Conservation (phyloP, 176 grass and related monocot genomes). For the Cenchrus fungigraminus region DNA sequence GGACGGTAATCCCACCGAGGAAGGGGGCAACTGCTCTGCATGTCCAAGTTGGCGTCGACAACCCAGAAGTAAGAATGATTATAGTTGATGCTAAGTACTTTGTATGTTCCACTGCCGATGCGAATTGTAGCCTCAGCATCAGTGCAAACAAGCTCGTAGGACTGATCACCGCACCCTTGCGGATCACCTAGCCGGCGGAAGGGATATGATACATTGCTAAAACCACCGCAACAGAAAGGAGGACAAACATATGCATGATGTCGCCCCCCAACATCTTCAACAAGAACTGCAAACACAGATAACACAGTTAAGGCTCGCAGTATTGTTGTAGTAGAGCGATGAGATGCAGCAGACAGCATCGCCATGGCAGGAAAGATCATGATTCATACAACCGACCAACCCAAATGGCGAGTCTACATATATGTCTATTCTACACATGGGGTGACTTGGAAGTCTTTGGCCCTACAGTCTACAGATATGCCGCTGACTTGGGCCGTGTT, state of each 20-base stretch:
- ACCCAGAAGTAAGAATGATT: too few relatives aligned
- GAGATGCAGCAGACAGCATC: neutral
- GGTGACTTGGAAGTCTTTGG: too few relatives aligned
- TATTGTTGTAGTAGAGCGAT: neutral
- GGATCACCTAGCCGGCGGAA: constrained; percentile 33
- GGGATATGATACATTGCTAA: neutral
- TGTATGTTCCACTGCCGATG: neutral
- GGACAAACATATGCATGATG: neutral
- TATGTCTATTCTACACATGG: too few relatives aligned
- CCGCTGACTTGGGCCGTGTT: too few relatives aligned
- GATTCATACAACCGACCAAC: neutral
- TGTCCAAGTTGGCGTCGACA: too few relatives aligned
- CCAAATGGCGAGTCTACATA: too few relatives aligned
- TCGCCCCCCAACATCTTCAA: neutral
- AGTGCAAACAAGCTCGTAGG: neutral
- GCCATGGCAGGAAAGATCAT: neutral
- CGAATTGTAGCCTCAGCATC: constrained; percentile 8
- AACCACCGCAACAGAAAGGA: constrained; percentile 43
- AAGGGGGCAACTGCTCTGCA: too few relatives aligned
- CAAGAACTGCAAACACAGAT: constrained; percentile 6
- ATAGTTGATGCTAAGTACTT: constrained; percentile 19
- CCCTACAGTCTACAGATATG: too few relatives aligned
- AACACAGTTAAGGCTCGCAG: neutral
- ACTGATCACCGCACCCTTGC: neutral
- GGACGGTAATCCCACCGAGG: too few relatives aligned